Percentiles rank a stretch among this genome's conserved stretches.
Conservation (phyloP, 257 asterid genomes). For the Verbena officinalis region DNA sequence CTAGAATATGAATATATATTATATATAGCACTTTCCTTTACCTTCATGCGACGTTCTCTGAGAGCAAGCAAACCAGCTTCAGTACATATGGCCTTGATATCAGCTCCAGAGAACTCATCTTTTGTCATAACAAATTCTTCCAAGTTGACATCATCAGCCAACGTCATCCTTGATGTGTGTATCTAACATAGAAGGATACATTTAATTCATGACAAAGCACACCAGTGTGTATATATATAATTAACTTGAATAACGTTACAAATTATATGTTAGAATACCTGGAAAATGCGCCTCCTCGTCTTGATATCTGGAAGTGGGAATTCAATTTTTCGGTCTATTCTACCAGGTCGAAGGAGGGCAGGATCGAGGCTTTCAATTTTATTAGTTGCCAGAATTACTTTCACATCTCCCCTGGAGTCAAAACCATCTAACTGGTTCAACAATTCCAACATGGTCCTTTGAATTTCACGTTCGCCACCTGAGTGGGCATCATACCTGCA, state of each 20-base stretch:
- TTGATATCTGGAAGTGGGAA: constrained; percentile 66
- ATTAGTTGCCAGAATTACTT: constrained; percentile 91
- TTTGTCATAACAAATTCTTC: constrained; percentile 68
- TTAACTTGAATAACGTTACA: too few relatives aligned
- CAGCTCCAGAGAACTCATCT: constrained; percentile 65
- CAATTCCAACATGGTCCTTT: constrained; percentile 92
- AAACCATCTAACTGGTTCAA: constrained; percentile 91
- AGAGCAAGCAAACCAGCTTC: constrained; percentile 68
- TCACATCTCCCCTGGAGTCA: constrained; percentile 95
- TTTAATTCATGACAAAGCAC: not conserved
- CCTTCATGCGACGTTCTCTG: constrained; percentile 71
- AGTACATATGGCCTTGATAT: constrained; percentile 63
- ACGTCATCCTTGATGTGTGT: constrained; percentile 63
- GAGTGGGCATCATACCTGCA: constrained; percentile 91
- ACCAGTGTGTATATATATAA: not conserved
- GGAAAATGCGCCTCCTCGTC: constrained; percentile 60
- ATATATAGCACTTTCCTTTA: constrained; percentile 13
- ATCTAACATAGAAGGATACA: constrained; percentile 37
- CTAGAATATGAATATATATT: not conserved
- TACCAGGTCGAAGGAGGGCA: constrained; percentile 61
- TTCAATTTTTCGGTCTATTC: constrained; percentile 61
- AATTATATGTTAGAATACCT: constrained; percentile 32
- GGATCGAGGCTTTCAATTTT: constrained; percentile 77
- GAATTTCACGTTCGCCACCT: constrained; percentile 98
- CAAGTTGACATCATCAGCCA: constrained; percentile 60